Evolutionary conservation across 768 basidiomycete species (phyloP), one percentile per base, ranked within the genome.

Genomic region (Russula emetica): DNA sequence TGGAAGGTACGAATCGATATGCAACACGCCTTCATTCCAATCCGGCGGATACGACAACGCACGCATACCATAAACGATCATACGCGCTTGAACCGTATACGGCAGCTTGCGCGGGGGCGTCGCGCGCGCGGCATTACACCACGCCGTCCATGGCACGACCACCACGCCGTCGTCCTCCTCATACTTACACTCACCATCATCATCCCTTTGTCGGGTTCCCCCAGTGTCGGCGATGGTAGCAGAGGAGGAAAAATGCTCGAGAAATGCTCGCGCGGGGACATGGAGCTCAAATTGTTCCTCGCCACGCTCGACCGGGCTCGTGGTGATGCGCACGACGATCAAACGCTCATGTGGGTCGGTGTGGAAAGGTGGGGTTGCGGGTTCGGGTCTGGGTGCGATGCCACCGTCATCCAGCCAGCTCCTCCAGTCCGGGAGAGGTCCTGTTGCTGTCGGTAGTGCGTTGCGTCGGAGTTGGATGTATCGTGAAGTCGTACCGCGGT

Each of bases 241-340:
- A 13, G 11, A 18, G 16, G 28, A 40, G 55, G 30, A 5, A 4
- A 28, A 44, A 26, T 51, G 42, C 0, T 65, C 32, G 7, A 65
- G 59, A 3, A 65, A 32, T 13, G 49, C 40, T 2, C 24, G 49
- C 5, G 59, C 55, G 14, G 59, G 64, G 49, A 65, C 10, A 24
- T 61, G 59, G 24, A 65, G 24, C 26, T 65, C 59, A 40, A 61
- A 61, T 3, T 60, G 64, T 40, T 65, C 64, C 6, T 65, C 59
- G 14, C 55, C 59, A 24, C 54, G 30, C 1, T 56, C 54, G 44
- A 56, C 55, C 2, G 59, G 64, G 11, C 64, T 65, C 34, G 59
- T 65, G 18, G 22, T 26, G 20, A 65, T 6, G 16, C 60, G 64
- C 26, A 47, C n/a, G 8, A 47, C 50, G 42, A 65, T 40, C 28